These are phyloP conservation scores for Usnea hakonensis DNA, from an alignment of 495 filamentous ascomycete genomes.

Conservation along the genomic window DNA sequence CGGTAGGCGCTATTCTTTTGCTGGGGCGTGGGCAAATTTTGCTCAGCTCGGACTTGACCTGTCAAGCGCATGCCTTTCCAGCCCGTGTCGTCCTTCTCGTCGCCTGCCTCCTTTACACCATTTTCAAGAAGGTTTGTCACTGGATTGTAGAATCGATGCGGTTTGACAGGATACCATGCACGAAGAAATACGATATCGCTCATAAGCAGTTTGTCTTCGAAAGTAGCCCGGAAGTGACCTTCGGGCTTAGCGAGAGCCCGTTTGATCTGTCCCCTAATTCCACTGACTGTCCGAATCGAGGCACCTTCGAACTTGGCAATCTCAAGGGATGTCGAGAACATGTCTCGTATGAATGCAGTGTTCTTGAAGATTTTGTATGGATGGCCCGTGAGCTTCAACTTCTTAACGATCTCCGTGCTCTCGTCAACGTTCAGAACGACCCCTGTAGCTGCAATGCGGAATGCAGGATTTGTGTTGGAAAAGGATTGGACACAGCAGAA, in stretches of 20 bases:
- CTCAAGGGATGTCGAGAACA: constrained; percentile 88
- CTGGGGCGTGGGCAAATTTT: constrained; percentile 67
- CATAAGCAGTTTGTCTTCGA: constrained; percentile 97
- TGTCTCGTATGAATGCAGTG: constrained; percentile 96
- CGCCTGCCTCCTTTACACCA: constrained; percentile 23
- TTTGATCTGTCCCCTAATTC: constrained; percentile 94
- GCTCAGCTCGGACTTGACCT: constrained; percentile 77
- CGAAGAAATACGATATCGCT: constrained; percentile 91
- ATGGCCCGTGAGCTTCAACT: constrained; percentile 86
- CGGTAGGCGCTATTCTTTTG: constrained; percentile 75
- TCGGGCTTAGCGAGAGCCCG: constrained; percentile 83
- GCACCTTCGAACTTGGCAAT: constrained; percentile 98
- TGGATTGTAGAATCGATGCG: constrained; percentile 92
- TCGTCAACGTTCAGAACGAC: constrained; percentile 90
- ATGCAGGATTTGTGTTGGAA: constrained; percentile 78
- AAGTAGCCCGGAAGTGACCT: constrained; percentile 89
- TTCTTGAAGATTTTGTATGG: constrained; percentile 99
- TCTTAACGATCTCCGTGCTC: constrained; percentile 94
- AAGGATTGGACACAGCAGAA: constrained; percentile 92
- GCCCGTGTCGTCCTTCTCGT: constrained; percentile 14
- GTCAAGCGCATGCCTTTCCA: constrained; percentile 72
- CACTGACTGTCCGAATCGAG: constrained; percentile 88
- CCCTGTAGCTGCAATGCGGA: constrained; percentile 89
- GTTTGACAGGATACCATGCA: constrained; percentile 93
- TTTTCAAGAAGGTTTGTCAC: constrained; percentile 77